These are phyloP conservation scores for Viridothelium virens DNA, from an alignment of 495 filamentous ascomycete genomes.

Conservation along the genomic window DNA sequence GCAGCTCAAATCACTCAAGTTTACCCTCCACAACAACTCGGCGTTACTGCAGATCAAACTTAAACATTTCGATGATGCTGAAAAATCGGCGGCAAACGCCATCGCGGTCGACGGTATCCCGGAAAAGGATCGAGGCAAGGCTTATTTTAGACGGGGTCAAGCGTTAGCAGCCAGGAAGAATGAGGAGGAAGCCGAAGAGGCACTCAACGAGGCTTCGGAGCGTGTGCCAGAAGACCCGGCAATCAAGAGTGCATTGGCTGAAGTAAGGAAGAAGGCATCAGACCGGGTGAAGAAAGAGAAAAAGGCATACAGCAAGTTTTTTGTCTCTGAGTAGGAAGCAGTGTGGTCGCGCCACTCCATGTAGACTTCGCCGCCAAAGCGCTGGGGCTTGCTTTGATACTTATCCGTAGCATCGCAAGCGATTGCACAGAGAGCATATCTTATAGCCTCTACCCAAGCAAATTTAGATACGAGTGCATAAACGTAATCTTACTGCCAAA, in stretches of 20 bases:
- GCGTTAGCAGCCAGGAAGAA: conserved; percentile 70
- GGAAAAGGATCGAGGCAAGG: conserved; percentile 81
- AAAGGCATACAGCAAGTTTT: conserved; percentile 83
- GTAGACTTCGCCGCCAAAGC: not conserved
- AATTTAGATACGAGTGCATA: no score
- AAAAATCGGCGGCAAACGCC: conserved; percentile 63
- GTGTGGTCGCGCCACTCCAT: not conserved
- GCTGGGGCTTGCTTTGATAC: not conserved
- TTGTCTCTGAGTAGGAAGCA: conserved; percentile 54
- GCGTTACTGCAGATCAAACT: conserved; percentile 77
- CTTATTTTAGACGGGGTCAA: conserved; percentile 69
- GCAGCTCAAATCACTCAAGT: conserved; percentile 64
- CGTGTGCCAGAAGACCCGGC: conserved; percentile 69
- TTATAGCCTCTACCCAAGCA: no score
- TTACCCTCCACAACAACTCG: conserved; percentile 69
- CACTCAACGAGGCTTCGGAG: conserved; percentile 67
- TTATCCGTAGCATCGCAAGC: not conserved
- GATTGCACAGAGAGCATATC: not conserved
- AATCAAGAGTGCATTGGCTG: conserved; percentile 62
- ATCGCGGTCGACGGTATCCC: conserved; percentile 57
- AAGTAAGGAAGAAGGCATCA: conserved; percentile 65
- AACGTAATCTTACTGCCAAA: no score
- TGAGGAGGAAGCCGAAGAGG: conserved; percentile 72
- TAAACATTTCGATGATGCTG: conserved; percentile 57
- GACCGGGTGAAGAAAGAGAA: conserved; percentile 78